Evolutionary conservation across 768 basidiomycete species (phyloP).

Genomic region (Boletus reticulatus): DNA sequence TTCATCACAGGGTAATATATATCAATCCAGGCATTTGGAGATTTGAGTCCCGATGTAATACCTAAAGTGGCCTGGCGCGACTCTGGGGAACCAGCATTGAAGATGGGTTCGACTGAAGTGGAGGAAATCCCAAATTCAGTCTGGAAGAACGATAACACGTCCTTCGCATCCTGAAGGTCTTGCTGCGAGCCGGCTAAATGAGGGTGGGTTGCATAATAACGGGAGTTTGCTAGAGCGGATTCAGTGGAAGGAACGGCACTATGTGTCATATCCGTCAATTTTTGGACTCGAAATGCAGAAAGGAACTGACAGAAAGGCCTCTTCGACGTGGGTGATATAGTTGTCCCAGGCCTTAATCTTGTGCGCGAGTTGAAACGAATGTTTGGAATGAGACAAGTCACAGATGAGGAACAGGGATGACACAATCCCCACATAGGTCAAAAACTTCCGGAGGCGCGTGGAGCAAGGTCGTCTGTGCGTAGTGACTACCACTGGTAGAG

Average conservation of each 20-base stretch:
- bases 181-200: constrained; percentile 68
- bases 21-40: constrained; percentile 78
- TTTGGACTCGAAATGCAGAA: not conserved
- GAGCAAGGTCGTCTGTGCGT: not conserved
- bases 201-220: constrained; percentile 61
- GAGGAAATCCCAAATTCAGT: constrained; percentile 53
- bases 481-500: constrained; percentile 12
- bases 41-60: constrained; percentile 43
- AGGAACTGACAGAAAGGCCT: constrained; percentile 35
- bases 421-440: constrained; percentile 3
- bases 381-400: not conserved
- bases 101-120: constrained; percentile 50
- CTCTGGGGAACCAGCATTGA: constrained; percentile 62
- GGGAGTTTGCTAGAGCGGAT: constrained; percentile 58
- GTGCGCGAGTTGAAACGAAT: not conserved
- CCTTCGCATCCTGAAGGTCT: constrained; percentile 62
- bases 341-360: constrained; percentile 10
- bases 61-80: constrained; percentile 68
- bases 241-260: constrained; percentile 57
- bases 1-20: constrained; percentile 89
- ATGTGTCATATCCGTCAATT: not conserved
- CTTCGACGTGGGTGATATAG: constrained; percentile 25
- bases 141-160: constrained; percentile 67
- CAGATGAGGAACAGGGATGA: constrained; percentile 14
- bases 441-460: constrained; percentile 1